Evolutionary conservation across 164 flowering plant genomes (phyloP), one percentile per base, ranked within the genome.

Genomic region (Dillenia turbinata): DNA sequence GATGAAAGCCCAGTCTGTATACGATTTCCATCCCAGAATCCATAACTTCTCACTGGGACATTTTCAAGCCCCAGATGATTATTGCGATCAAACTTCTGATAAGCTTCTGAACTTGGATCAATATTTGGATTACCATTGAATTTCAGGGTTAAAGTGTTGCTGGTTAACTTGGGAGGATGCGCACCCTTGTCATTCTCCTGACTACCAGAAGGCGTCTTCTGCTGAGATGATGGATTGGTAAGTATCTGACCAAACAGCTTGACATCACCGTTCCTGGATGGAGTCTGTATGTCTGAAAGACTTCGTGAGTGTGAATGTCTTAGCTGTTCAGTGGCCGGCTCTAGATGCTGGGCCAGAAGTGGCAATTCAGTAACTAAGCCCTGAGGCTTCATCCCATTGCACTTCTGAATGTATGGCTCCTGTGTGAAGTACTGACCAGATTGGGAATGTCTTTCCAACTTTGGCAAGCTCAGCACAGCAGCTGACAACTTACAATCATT

Each of bases 241-340:
- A 90, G 84, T 65, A 89, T 85, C 76, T 89, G 66, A 47, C 98
- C 98, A 75, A 89, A 94, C 17, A 93, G 73, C 54, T 87, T 93
- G 19, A 93, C 80, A 77, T 89, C 86, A 62, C 90, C 84, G 63
- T 56, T 79, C 56, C 78, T 70, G 16, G 70, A 48, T 44, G 84
- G 51, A 17, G 60, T 81, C 57, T 78, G 86, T 2, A 81, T 63
- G 59, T 77, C 85, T 45, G 79, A 69, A 12, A 71, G 70, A 73
- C 82, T 68, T 47, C 64, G 54, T 7, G 81, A 73, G 66, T 49
- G 66, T 47, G 68, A 33, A 5, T 33, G 49, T 64, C 71, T 73
- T 17, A 61, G 58, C 59, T 45, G 67, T 58, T 60, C 71, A 63
- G 59, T 60, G 1, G 48, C 10, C 13, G 52, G 75, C 47, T 74